Conservation (phyloP, 805 yeast genomes). For the Alloascoidea africana region DNA sequence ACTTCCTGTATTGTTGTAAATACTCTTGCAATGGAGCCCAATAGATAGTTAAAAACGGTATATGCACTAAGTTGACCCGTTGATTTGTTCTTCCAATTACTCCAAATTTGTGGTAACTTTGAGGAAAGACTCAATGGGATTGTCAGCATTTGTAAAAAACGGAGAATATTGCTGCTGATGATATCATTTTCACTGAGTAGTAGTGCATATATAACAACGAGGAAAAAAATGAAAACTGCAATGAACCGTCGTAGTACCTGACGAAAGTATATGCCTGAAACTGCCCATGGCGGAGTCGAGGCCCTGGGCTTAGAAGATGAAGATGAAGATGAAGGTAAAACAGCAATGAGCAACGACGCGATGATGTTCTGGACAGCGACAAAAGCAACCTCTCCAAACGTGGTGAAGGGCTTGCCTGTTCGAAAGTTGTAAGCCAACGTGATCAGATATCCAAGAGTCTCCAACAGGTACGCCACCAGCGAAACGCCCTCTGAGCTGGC, state of each 20-base stretch:
- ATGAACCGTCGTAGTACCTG: conserved; percentile 5
- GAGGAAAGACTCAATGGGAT: conserved; percentile 21
- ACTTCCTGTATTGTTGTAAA: conserved; percentile 23
- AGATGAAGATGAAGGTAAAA: no score
- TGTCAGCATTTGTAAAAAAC: conserved; percentile 17
- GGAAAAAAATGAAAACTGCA: conserved; percentile 9
- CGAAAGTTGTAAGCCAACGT: conserved; percentile 22
- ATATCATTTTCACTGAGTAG: conserved; percentile 10
- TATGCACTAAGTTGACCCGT: conserved; percentile 26
- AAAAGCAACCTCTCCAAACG: conserved; percentile 24
- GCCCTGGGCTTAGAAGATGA: conserved; percentile 10
- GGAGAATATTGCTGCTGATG: conserved; percentile 11
- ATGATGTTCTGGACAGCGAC: conserved; percentile 21
- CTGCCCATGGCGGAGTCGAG: conserved; percentile 9
- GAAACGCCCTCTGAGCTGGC: conserved; percentile 22
- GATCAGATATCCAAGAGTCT: conserved; percentile 19
- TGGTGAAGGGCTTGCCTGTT: conserved; percentile 18
- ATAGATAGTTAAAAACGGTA: conserved; percentile 20
- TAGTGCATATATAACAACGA: conserved; percentile 12
- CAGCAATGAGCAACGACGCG: conserved; percentile 16
- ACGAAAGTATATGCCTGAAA: conserved; percentile 5
- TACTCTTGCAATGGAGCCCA: conserved; percentile 23
- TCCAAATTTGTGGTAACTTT: conserved; percentile 26
- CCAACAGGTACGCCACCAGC: conserved; percentile 17
- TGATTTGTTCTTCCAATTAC: conserved; percentile 21